Base-by-base conservation (phyloP, 2,329 filamentous ascomycete genomes). In the Alternaria solani region DNA sequence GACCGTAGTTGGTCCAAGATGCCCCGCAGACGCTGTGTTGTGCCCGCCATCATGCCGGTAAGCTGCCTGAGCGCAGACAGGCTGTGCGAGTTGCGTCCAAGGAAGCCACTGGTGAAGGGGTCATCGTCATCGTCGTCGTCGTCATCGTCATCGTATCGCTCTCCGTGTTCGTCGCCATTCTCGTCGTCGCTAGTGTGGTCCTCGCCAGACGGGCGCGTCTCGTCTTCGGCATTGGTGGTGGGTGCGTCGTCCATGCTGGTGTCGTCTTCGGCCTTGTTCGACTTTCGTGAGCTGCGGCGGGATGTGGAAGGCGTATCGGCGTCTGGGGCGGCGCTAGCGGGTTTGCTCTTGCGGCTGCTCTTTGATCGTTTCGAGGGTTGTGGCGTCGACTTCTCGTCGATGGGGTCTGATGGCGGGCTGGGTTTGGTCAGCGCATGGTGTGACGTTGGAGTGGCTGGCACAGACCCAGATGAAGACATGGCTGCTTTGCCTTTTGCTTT, bases 21-120 rank as follows among this genome's bases (percentile, higher is more conserved):
- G 55, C 73, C 91, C 57, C 94, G 88, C 51, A 99, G 83, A 65
- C 93, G 89, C 39, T 88, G 86, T 23, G 92, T 90, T 59, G 94
- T 89, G 39, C 94, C 91, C 2, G 92, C 91, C 87, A 97, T 94
- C 86, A 75, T 96, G 64, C 94, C 94, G 54, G 89, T 96, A 66
- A 99, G 82, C 18, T 94, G 93, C 75, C 94, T 86, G 18, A 99
- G 85, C 14, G 93, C 96, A 7, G 92, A 92, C 28, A 98, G 82
- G 44, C 66, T 66, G 57, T 66, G 63, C 9, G 86, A 83, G 57
- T 86, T 86, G 42, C 90, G 88, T 36, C 91, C 89, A 64, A 97
- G 92, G 14, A 88, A 84, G 60, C 83, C 83, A 16, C 66, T 57
- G 56, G 83, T 81, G 73, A 91, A 90, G 2, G 87, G 86, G 65